Evolutionary conservation across 768 basidiomycete genomes (phyloP).

Genomic region (Erythrobasidium yunnanense): DNA sequence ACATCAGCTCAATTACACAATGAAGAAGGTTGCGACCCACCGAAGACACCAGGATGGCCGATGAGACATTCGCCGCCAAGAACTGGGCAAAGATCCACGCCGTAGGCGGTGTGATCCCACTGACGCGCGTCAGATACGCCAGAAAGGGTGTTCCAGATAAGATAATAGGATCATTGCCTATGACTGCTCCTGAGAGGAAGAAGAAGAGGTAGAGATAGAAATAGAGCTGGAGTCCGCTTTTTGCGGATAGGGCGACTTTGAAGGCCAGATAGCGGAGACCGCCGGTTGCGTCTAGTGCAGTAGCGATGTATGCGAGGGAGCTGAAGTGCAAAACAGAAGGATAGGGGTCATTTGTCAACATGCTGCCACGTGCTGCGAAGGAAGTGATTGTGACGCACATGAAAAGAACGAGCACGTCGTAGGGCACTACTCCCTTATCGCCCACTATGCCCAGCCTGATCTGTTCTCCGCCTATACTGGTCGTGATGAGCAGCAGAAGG

Average conservation of each 20-base stretch:
- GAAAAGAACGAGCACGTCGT: slow-evolving; percentile 87
- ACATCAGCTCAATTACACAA: slow-evolving; percentile 52
- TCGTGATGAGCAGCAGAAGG: slow-evolving; percentile 43
- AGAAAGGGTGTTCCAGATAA: slow-evolving; percentile 82
- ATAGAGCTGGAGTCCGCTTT: slow-evolving; percentile 56
- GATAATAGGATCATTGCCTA: slow-evolving; percentile 90
- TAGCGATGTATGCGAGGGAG: slow-evolving; percentile 64
- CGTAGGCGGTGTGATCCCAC: slow-evolving; percentile 44
- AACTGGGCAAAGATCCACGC: slow-evolving; percentile 48
- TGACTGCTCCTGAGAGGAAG: slow-evolving; percentile 51
- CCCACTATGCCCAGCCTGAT: slow-evolving; percentile 72
- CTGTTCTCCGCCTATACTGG: slow-evolving; percentile 44
- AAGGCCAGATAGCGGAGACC: slow-evolving; percentile 76
- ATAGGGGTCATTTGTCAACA: too few species aligned
- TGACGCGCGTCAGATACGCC: slow-evolving; percentile 70
- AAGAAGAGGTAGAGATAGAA: slow-evolving; percentile 75
- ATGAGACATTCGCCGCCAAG: slow-evolving; percentile 40
- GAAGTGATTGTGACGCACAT: slow-evolving; percentile 60
- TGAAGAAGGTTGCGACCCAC: slow-evolving; percentile 53
- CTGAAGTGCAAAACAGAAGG: neutral
- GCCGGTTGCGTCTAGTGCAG: slow-evolving; percentile 81
- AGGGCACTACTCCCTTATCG: slow-evolving; percentile 64
- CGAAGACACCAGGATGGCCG: slow-evolving; percentile 25
- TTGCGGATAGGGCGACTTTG: slow-evolving; percentile 61
- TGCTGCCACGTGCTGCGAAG: too few species aligned